Evolutionary conservation across 2,329 filamentous ascomycete genomes (phyloP), one percentile per base, ranked within the genome.

Genomic region (Paraconiothyrium brasiliense): DNA sequence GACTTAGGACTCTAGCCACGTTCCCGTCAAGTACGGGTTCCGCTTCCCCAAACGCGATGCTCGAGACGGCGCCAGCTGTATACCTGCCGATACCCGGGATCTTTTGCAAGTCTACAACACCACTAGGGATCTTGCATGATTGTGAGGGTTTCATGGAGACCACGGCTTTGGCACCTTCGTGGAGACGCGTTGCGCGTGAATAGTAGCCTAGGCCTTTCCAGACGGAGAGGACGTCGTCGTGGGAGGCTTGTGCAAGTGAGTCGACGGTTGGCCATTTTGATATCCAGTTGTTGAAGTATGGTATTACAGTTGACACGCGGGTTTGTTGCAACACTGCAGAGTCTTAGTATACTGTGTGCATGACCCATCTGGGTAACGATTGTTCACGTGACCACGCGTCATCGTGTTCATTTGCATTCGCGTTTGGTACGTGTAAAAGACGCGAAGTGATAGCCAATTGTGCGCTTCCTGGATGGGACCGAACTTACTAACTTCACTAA

Each of bases 201-300:
- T 90, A 90, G 69, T 90, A 90, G 0, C 87, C 87, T 10, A 90
- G 76, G 0, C 87, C 87, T 34, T 84, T 82, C 87, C 87, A 90
- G 3, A 83, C 84, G 2, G 81, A 80, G 10, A 89, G 75, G 1
- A 90, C 87, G 4, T 89, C 85, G 51, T 87, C 85, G 6, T 83
- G 71, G 0, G 76, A 68, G 1, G 87, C 87, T 0, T 76, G 76
- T 0, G 87, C 86, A 7, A 90, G 81, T 24, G 85, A 83, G 1
- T 82, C 80, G 3, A 89, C 83, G 0, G 85, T 87, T 0, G 87
- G 86, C 86, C 87, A 90, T 59, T 83, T 82, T 0, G 74, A 79
- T 79, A 87, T 87, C 87, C 87, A 90, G 0, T 80, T 80, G 34
- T 84, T 86, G 85, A 87, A 90, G 72, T 90, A 90, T 52, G 84